These are phyloP conservation scores for Glomus cerebriforme DNA, from an alignment of 192 early-diverging fungal species.

Conservation along the genomic window DNA sequence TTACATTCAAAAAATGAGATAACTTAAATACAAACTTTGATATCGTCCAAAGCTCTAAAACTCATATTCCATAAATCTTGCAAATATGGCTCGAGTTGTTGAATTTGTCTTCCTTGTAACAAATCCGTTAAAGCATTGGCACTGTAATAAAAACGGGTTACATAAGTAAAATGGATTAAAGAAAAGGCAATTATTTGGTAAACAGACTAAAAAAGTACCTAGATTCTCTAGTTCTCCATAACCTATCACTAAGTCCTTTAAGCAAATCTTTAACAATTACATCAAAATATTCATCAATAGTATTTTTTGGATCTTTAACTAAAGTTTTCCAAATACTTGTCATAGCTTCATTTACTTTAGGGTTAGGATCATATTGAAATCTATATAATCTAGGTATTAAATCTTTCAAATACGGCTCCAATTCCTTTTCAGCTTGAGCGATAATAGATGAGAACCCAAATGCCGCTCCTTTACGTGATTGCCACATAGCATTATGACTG, in stretches of 20 bases:
- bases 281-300: constrained; percentile 74
- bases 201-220: constrained; percentile 40
- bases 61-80: constrained; percentile 87
- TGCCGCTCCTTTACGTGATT: constrained; percentile 82
- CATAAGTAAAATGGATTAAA: background rate
- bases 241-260: constrained; percentile 71
- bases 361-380: constrained; percentile 90
- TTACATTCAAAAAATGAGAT: background rate
- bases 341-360: constrained; percentile 85
- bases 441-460: constrained; percentile 86
- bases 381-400: constrained; percentile 86
- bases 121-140: constrained; percentile 71
- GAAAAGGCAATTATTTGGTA: background rate
- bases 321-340: constrained; percentile 84
- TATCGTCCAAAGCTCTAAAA: constrained; percentile 90
- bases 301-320: constrained; percentile 69
- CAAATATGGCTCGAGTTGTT: constrained; percentile 73
- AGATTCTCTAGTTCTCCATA: constrained; percentile 88
- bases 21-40: constrained; percentile 55
- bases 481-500: constrained; percentile 90
- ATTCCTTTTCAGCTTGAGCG: constrained; percentile 73
- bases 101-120: constrained; percentile 65
- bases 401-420: constrained; percentile 76
- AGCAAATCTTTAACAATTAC: constrained; percentile 83
- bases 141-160: background rate